phyloP scores from a whole-genome alignment of 2,329 filamentous ascomycete species.

The Fusarium coffeatum region DNA sequence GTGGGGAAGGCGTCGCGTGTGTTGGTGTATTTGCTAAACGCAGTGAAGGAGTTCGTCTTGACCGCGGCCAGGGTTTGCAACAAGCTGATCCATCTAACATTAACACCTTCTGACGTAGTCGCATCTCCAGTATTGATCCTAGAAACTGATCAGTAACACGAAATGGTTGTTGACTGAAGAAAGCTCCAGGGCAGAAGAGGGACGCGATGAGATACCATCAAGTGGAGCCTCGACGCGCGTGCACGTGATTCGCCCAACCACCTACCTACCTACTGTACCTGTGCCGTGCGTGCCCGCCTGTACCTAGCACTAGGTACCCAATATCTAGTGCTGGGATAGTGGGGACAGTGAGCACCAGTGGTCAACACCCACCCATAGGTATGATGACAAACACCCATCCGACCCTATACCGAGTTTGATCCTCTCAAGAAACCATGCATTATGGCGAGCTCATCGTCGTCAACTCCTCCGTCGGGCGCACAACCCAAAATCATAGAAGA shows the following conservation, averaged over 20 bases:
- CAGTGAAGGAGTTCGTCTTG: slow-evolving; percentile 60
- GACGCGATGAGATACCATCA: slow-evolving; percentile 21
- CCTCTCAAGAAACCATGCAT: slow-evolving; percentile 9
- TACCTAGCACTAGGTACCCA: background rate
- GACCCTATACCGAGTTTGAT: slow-evolving; percentile 31
- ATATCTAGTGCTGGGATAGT: background rate
- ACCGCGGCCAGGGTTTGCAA: slow-evolving; percentile 26
- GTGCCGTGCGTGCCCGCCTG: no score
- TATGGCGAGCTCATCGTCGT: slow-evolving; percentile 47
- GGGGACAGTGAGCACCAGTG: slow-evolving; percentile 41
- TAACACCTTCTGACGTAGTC: slow-evolving; percentile 9
- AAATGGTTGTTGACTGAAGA: slow-evolving; percentile 33
- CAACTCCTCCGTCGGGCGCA: slow-evolving; percentile 16
- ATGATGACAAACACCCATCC: slow-evolving; percentile 34
- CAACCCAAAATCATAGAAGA: slow-evolving; percentile 50
- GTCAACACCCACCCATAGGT: background rate
- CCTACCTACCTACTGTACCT: no score
- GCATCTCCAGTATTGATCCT: slow-evolving; percentile 36
- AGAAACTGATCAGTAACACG: slow-evolving; percentile 31
- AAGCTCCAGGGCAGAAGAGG: slow-evolving; percentile 6
- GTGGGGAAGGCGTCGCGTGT: slow-evolving; percentile 80
- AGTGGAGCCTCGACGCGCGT: slow-evolving; percentile 20
- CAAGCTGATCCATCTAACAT: slow-evolving; percentile 33
- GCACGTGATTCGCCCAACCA: slow-evolving; percentile 46
- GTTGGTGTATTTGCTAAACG: slow-evolving; percentile 35